Percentiles rank a stretch among this genome's conserved stretches.
Evolutionary conservation across 495 filamentous ascomycete genomes (phyloP).

Genomic region (Penicillium cataractarum): DNA sequence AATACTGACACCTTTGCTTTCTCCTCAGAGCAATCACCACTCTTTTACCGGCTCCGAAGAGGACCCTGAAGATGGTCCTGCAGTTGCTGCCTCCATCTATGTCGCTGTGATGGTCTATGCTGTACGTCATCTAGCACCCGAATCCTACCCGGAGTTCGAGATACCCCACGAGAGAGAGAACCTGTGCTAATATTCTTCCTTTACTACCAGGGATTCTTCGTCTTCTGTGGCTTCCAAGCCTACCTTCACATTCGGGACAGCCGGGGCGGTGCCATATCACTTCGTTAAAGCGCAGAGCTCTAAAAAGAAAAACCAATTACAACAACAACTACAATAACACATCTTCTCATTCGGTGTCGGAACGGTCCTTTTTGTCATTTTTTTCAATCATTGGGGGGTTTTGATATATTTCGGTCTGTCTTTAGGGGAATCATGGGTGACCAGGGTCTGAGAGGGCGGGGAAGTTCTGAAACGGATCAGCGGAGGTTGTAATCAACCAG

Average conservation of each 20-base stretch:
- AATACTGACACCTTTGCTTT: conserved; percentile 13
- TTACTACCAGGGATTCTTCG: conserved; percentile 70
- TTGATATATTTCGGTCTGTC: conserved; percentile 28
- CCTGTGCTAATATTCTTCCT: not conserved
- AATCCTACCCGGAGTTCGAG: not conserved
- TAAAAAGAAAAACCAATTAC: conserved; percentile 11
- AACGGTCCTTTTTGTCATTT: conserved; percentile 24
- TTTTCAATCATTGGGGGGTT: conserved; percentile 22
- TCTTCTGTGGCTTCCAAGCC: conserved; percentile 88
- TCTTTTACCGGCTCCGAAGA: conserved; percentile 75
- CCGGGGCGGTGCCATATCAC: conserved; percentile 78
- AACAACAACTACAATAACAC: conserved; percentile 16
- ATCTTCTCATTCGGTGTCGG: conserved; percentile 20
- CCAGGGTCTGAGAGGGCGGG: conserved; percentile 14
- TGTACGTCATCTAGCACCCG: conserved; percentile 55
- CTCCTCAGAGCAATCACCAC: conserved; percentile 66
- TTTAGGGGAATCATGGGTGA: conserved; percentile 18
- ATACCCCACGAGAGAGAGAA: not conserved
- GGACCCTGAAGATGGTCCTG: conserved; percentile 72
- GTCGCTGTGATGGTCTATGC: conserved; percentile 82
- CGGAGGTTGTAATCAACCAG: conserved; percentile 3
- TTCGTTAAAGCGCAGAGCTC: conserved; percentile 51
- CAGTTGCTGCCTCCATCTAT: conserved; percentile 82
- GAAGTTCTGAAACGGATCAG: conserved; percentile 20
- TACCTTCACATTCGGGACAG: conserved; percentile 76